These are phyloP conservation scores for Nitzschia sp. DNA, from an alignment of 108 stramenopile species.

Conservation along the genomic window DNA sequence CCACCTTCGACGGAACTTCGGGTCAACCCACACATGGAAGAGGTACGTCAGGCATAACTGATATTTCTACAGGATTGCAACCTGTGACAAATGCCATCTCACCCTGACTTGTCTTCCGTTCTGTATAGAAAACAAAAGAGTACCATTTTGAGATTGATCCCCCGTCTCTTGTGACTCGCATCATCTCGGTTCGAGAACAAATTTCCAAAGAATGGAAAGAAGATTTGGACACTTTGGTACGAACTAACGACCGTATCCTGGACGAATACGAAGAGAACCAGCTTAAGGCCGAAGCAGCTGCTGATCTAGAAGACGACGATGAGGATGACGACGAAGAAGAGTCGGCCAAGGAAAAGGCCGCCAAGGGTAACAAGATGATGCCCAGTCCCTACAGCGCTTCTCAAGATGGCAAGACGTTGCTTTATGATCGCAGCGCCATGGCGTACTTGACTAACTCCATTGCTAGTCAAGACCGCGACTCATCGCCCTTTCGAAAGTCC, in stretches of 20 bases:
- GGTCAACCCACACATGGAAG: neutral
- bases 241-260: conserved; percentile 44
- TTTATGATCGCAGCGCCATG: conserved; percentile 58
- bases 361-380: neutral
- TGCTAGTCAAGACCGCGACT: conserved; percentile 39
- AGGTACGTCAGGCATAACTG: no score
- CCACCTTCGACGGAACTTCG: neutral
- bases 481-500: conserved; percentile 68
- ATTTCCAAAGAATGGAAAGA: conserved; percentile 69
- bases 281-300: neutral
- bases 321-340: conserved; percentile 9
- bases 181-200: conserved; percentile 75
- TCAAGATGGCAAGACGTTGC: neutral
- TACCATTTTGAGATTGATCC: conserved; percentile 76
- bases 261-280: conserved; percentile 32
- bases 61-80: no score
- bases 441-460: conserved; percentile 47
- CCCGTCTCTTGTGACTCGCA: conserved; percentile 59
- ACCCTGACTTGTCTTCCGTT: neutral
- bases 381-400: neutral
- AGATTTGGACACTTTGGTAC: conserved; percentile 62
- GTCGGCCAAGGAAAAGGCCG: neutral
- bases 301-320: conserved; percentile 6
- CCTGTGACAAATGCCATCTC: neutral
- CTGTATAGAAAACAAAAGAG: conserved; percentile 23